Evolutionary conservation across 164 flowering plant species (phyloP), one percentile per base, ranked within the genome.

Genomic region (Aristolochia contorta): DNA sequence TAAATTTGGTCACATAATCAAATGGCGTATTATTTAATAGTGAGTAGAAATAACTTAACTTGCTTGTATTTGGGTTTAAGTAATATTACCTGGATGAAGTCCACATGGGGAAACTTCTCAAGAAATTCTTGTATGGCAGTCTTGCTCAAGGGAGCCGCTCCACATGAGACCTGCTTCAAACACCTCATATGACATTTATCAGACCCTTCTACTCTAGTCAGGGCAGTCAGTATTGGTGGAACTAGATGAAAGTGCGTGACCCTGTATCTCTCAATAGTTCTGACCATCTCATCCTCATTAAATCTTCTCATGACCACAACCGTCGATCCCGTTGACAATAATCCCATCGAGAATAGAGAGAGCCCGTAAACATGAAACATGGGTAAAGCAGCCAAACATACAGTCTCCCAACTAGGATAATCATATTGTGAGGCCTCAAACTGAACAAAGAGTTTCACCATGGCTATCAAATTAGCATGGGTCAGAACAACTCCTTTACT

Each of bases 301-400:
- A 85, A 91, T 62, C 66, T 84, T 68, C 64, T 79, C 98, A 89
- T 82, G 19, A 86, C 80, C 60, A 89, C 87, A 64, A 87, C 30
- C 0, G 64, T 60, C 47, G 83, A 59, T 1, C 98, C 96, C 55
- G 84, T 63, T 0, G 89, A 79, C 61, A 91, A 56, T 69, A 84
- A 62, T 19, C 93, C 96, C 60, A 75, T 13, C 10, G 57, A 81
- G 43, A 89, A 80, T 9, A 82, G 75, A 0, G 89, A 67, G 43
- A 91, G 71, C 10, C 97, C 97, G 63, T 79, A 89, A 12, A 89
- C 72, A 72, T 91, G 97, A 52, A 80, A 89, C 95, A 91, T 82
- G 0, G 96, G 96, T 32, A 85, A 13, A 60, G 71, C 67, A 55
- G 80, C 89, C 68, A 89, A 71, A 58, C 72, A 79, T 16, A 88